Conservation (phyloP, 2,329 filamentous ascomycete species). For the Stemphylium beticola region DNA sequence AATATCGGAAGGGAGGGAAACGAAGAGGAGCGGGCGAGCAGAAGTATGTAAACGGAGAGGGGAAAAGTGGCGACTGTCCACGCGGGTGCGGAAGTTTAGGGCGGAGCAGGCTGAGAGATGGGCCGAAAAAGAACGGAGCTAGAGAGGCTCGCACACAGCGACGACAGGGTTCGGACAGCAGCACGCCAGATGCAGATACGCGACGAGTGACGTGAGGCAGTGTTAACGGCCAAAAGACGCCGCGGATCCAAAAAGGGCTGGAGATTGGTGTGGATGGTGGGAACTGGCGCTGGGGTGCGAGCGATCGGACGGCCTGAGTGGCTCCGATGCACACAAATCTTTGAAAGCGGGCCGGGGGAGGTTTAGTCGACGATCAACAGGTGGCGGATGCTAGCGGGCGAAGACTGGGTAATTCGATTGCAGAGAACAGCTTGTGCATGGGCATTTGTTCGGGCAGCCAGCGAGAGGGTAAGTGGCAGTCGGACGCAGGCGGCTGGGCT, state of each 20-base stretch:
- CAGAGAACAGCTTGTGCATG: conserved; percentile 16
- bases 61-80: conserved; percentile 33
- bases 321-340: conserved; percentile 19
- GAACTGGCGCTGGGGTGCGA: conserved; percentile 16
- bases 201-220: conserved; percentile 26
- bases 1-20: conserved; percentile 15
- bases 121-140: conserved; percentile 35
- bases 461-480: neutral
- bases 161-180: conserved; percentile 25
- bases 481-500: neutral
- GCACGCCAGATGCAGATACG: conserved; percentile 24
- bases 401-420: conserved; percentile 14
- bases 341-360: conserved; percentile 13
- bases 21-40: conserved; percentile 10
- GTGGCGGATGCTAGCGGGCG: conserved; percentile 14
- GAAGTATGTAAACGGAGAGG: conserved; percentile 23
- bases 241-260: conserved; percentile 9
- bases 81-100: conserved; percentile 21
- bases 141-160: conserved; percentile 22
- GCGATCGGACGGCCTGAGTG: conserved; percentile 24
- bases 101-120: conserved; percentile 34
- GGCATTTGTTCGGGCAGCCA: neutral
- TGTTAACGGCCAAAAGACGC: conserved; percentile 8
- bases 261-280: conserved; percentile 14
- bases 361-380: conserved; percentile 13